Evolutionary conservation across 208 protist species (phyloP).

Genomic region (Balamuthia mandrillaris): DNA sequence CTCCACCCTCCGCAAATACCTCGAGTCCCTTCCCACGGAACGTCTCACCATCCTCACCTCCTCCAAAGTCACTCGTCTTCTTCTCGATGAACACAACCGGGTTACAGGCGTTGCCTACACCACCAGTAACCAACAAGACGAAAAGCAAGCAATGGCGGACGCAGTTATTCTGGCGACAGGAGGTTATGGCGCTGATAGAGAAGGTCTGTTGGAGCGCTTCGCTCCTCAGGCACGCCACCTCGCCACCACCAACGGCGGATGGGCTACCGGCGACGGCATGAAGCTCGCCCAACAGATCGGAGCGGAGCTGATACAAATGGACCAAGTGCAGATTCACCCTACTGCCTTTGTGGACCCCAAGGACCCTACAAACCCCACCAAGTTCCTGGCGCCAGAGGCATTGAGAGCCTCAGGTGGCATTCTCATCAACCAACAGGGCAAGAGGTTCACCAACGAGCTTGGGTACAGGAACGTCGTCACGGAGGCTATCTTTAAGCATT

Average conservation of each 20-base stretch:
- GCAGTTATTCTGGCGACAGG: slow-evolving; percentile 83
- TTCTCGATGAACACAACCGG: background rate
- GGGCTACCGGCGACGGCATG: slow-evolving; percentile 68
- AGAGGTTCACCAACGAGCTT: slow-evolving; percentile 92
- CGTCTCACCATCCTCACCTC: background rate
- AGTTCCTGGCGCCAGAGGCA: slow-evolving; percentile 91
- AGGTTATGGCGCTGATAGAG: slow-evolving; percentile 67
- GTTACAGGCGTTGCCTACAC: slow-evolving; percentile 2
- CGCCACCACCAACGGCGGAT: slow-evolving; percentile 85
- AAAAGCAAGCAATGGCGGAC: background rate
- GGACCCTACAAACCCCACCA: slow-evolving; percentile 78
- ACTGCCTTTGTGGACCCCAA: slow-evolving; percentile 89
- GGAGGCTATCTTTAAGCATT: slow-evolving; percentile 74
- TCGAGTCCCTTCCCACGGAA: slow-evolving; percentile 54
- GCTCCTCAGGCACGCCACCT: slow-evolving; percentile 72
- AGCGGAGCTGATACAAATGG: slow-evolving; percentile 70
- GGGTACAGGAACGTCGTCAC: slow-evolving; percentile 88
- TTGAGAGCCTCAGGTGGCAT: slow-evolving; percentile 89
- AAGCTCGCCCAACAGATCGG: too few relatives aligned
- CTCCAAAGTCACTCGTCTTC: background rate
- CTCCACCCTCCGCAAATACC: slow-evolving; percentile 76
- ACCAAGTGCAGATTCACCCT: too few relatives aligned
- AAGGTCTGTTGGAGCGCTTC: slow-evolving; percentile 77
- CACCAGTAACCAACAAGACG: slow-evolving; percentile 13
- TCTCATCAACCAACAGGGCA: slow-evolving; percentile 82